phyloP scores from a whole-genome alignment of 2,329 filamentous ascomycete species.

The Penicillium aurantiogriseum region DNA sequence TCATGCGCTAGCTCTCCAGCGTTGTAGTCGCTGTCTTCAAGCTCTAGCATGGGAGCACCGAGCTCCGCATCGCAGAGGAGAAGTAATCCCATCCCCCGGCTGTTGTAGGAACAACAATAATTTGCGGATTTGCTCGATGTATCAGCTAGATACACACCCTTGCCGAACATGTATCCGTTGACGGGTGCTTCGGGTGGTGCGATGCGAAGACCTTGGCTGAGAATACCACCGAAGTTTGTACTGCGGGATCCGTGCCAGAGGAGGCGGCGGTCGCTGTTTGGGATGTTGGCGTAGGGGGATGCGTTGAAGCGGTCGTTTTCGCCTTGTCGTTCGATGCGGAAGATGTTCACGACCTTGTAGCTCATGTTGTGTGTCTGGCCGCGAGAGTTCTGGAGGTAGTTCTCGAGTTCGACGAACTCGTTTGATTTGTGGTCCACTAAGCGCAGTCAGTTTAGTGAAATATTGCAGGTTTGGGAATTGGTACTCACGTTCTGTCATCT shows the following conservation, averaged over 20 bases:
- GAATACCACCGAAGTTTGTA: constrained; percentile 84
- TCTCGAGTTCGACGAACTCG: constrained; percentile 65
- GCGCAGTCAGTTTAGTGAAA: constrained; percentile 10
- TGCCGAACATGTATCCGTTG: constrained; percentile 83
- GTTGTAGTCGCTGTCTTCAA: constrained; percentile 57
- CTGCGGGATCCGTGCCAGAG: constrained; percentile 84
- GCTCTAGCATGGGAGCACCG: constrained; percentile 69
- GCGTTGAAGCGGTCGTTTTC: constrained; percentile 68
- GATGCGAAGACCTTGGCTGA: constrained; percentile 84
- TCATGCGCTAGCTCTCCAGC: constrained; percentile 64
- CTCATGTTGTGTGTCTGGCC: constrained; percentile 63
- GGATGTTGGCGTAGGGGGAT: constrained; percentile 52
- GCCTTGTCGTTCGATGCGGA: constrained; percentile 74
- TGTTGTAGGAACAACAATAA: constrained; percentile 65
- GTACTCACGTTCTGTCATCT: constrained; percentile 64
- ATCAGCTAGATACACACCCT: constrained; percentile 84
- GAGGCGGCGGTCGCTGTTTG: constrained; percentile 67
- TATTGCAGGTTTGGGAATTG: neutral
- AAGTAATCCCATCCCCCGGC: constrained; percentile 69
- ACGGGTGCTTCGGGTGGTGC: constrained; percentile 75
- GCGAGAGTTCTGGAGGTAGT: constrained; percentile 66
- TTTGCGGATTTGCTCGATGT: constrained; percentile 79
- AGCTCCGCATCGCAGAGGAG: constrained; percentile 83
- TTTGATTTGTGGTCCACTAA: constrained; percentile 53
- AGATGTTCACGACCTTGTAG: constrained; percentile 66